Percentiles rank a stretch among this genome's conserved stretches.
These are phyloP conservation scores for Echinosophora koreensis DNA, from an alignment of 306 rosid genomes.

Conservation along the genomic window DNA sequence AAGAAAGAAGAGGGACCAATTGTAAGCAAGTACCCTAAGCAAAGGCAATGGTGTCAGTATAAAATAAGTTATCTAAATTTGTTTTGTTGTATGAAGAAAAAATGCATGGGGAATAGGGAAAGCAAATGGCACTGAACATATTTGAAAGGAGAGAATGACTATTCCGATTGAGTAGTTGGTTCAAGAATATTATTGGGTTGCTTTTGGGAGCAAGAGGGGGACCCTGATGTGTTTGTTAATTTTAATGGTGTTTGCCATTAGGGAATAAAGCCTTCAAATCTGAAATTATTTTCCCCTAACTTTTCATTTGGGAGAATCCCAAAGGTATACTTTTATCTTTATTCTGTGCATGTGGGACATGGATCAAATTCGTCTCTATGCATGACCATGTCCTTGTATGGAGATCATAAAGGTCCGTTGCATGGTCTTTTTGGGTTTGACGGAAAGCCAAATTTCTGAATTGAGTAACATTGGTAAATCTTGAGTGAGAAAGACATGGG, in stretches of 20 bases:
- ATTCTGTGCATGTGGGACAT: slow-evolving; percentile 58
- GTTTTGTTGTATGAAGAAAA: slow-evolving; percentile 50
- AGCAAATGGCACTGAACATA: slow-evolving; percentile 50
- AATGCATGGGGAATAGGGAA: slow-evolving; percentile 92
- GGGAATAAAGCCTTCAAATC: slow-evolving; percentile 59
- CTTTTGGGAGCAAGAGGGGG: slow-evolving; percentile 67
- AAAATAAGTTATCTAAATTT: slow-evolving; percentile 46
- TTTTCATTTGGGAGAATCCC: slow-evolving; percentile 69
- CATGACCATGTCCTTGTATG: slow-evolving; percentile 42
- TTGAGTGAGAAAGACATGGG: not conserved
- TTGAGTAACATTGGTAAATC: slow-evolving; percentile 18
- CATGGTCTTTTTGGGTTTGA: slow-evolving; percentile 48
- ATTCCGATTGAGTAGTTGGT: slow-evolving; percentile 53
- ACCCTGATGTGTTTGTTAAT: slow-evolving; percentile 62
- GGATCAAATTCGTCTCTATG: slow-evolving; percentile 49
- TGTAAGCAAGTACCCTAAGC: slow-evolving; percentile 53
- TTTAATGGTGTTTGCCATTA: slow-evolving; percentile 78
- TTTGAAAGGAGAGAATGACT: slow-evolving; percentile 49
- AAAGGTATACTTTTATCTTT: slow-evolving; percentile 56
- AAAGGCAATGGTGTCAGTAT: slow-evolving; percentile 57
- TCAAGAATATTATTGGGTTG: slow-evolving; percentile 60
- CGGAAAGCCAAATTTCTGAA: slow-evolving; percentile 53
- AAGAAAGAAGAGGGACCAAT: slow-evolving; percentile 53
- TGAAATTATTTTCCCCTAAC: slow-evolving; percentile 48
- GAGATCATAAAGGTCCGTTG: slow-evolving; percentile 48